Evolutionary conservation across 2,329 filamentous ascomycete genomes (phyloP), one percentile per base, ranked within the genome.

Genomic region (Alternaria sp.): DNA sequence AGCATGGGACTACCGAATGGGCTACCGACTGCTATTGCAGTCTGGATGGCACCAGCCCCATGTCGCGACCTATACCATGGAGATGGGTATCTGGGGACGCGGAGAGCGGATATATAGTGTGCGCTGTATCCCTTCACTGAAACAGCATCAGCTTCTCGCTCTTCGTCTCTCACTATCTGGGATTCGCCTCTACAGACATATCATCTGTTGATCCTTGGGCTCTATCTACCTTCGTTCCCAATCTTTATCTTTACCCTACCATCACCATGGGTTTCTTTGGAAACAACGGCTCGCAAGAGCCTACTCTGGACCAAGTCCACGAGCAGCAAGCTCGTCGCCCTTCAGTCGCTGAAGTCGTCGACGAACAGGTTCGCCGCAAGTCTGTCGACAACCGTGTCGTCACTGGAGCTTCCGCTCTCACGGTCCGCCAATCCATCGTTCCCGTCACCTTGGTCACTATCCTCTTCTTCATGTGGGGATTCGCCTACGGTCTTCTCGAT

Each of bases 401-500:
- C 51, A 80, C 78, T 47, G 79, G 78, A 57, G 78, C 78, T 36
- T 75, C 75, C 5, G 76, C 77, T 44, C 73, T 84, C 51, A 83
- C 82, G 15, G 78, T 81, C 65, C 74, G 80, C 61, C 76, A 75
- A 77, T 81, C 85, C 57, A 83, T 86, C 72, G 79, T 84, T 66
- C 85, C 85, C 10, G 80, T 86, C 51, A 67, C 74, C 13, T 73
- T 84, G 47, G 81, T 85, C 74, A 84, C 82, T 46, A 78, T 79
- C 30, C 79, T 84, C 47, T 84, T 85, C 79, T 84, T 84, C 77
- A 76, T 87, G 58, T 88, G 86, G 86, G 85, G 71, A 23, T 83
- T 84, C 58, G 81, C 82, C 13, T 83, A 82, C 58, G 81, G 81
- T 57, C 77, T 83, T 23, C 79, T 83, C 61, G 81, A 83, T 73